phyloP scores from a whole-genome alignment of 129 eudicot genomes.

The Flaveria trinervia region DNA sequence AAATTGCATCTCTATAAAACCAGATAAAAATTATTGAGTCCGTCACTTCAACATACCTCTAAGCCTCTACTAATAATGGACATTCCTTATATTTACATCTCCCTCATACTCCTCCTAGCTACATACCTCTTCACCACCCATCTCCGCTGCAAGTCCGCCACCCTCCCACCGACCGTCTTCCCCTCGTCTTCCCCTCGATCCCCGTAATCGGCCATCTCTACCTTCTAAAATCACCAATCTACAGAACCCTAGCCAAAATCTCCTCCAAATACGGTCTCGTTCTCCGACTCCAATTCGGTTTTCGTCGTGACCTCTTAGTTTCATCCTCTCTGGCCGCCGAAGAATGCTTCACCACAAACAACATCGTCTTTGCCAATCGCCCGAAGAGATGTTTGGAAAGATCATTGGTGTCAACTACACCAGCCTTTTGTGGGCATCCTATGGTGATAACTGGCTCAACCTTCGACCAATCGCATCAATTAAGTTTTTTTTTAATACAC shows the following conservation, averaged over 20 bases:
- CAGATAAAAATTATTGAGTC: neutral
- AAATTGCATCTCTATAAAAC: neutral
- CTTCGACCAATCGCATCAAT: constrained; percentile 46
- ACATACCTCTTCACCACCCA: constrained; percentile 36
- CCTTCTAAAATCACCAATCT: constrained; percentile 49
- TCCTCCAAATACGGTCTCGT: constrained; percentile 50
- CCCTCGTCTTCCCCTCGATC: constrained; percentile 47
- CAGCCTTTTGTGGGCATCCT: constrained; percentile 48
- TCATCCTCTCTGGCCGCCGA: constrained; percentile 65
- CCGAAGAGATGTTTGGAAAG: constrained; percentile 51
- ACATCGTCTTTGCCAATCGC: constrained; percentile 60
- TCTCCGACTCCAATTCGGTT: constrained; percentile 51
- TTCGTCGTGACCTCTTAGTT: constrained; percentile 49
- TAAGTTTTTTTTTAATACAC: constrained; percentile 43
- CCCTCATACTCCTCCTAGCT: constrained; percentile 14
- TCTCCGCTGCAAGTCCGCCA: constrained; percentile 31
- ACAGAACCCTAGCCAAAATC: constrained; percentile 41
- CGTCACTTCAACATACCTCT: neutral
- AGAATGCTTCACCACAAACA: constrained; percentile 66
- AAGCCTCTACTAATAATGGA: constrained; percentile 29
- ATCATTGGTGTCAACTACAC: constrained; percentile 54
- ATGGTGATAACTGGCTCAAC: constrained; percentile 64
- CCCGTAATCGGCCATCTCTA: constrained; percentile 55
- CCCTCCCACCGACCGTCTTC: constrained; percentile 54
- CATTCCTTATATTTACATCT: constrained; percentile 14